A percentile compares a stretch with the other conserved stretches of the same genome.
Evolutionary conservation across 176 grass and related monocot species (phyloP).

Genomic region (Leersia perrieri): DNA sequence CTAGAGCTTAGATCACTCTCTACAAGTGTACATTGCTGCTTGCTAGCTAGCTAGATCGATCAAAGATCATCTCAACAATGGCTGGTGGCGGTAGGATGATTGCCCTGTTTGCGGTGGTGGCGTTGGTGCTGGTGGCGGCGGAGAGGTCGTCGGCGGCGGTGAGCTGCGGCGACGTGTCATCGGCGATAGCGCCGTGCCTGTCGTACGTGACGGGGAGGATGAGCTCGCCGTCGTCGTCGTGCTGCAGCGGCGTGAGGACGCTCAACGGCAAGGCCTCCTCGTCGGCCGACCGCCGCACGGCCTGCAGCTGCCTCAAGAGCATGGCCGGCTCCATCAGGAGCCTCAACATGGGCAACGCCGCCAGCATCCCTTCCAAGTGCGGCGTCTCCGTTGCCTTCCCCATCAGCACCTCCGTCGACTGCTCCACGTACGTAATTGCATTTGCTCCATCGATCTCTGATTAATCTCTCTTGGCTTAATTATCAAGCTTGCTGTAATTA

Average conservation of each 20-base stretch:
- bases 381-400: conserved; percentile 24
- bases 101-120: neutral
- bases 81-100: neutral
- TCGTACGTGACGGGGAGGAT: conserved; percentile 26
- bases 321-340: neutral
- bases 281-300: conserved; percentile 18
- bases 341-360: conserved; percentile 27
- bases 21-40: neutral
- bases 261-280: conserved; percentile 31
- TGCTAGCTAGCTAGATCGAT: neutral
- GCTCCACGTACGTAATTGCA: conserved; percentile 41
- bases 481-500: neutral
- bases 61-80: neutral
- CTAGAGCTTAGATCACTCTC: neutral
- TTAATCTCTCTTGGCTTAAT: too few relatives aligned
- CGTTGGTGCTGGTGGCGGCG: conserved; percentile 5
- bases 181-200: conserved; percentile 41
- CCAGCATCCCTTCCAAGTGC: conserved; percentile 26
- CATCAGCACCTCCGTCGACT: conserved; percentile 26
- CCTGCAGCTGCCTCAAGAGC: conserved; percentile 21
- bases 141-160: conserved; percentile 9
- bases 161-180: conserved; percentile 44
- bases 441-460: too few relatives aligned
- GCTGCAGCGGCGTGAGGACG: conserved; percentile 41
- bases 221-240: neutral